These are phyloP conservation scores for Mrakia gelida DNA, from an alignment of 768 basidiomycete genomes.

Conservation along the genomic window DNA sequence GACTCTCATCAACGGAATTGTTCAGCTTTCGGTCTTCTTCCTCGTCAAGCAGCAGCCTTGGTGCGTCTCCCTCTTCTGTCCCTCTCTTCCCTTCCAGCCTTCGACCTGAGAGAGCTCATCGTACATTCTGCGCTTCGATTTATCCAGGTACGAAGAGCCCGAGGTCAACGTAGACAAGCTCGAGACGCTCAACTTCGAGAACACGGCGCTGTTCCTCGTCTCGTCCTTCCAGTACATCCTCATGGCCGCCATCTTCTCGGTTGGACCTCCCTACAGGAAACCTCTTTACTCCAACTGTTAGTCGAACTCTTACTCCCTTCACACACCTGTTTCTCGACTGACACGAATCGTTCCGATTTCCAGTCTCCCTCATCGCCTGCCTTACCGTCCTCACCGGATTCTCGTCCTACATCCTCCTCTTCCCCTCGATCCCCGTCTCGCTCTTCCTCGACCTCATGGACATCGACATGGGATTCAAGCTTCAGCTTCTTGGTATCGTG, in stretches of 20 bases:
- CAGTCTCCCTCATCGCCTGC: conserved; percentile 77
- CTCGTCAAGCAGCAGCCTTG: conserved; percentile 83
- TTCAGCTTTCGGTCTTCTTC: conserved; percentile 82
- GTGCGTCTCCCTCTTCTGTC: conserved; percentile 50
- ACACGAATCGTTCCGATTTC: conserved; percentile 5
- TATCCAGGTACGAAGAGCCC: conserved; percentile 70
- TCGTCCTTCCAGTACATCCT: conserved; percentile 99
- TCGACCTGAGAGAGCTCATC: neutral
- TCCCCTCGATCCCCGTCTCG: conserved; percentile 59
- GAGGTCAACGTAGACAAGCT: conserved; percentile 62
- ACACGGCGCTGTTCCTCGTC: conserved; percentile 82
- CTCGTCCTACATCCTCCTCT: conserved; percentile 70
- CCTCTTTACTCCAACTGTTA: conserved; percentile 91
- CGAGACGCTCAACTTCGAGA: conserved; percentile 82
- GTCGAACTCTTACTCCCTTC: conserved; percentile 36
- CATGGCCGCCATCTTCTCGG: conserved; percentile 94
- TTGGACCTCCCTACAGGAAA: conserved; percentile 93
- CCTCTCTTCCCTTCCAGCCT: conserved; percentile 26
- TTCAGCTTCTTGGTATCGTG: conserved; percentile 64
- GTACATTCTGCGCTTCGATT: neutral
- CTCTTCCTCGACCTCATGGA: conserved; percentile 70
- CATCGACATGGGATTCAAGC: conserved; percentile 63
- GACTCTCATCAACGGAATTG: conserved; percentile 71
- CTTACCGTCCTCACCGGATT: conserved; percentile 64
- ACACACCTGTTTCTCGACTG: neutral